Conservation (phyloP, 805 yeast genomes). For the Myxozyma melibiosi region DNA sequence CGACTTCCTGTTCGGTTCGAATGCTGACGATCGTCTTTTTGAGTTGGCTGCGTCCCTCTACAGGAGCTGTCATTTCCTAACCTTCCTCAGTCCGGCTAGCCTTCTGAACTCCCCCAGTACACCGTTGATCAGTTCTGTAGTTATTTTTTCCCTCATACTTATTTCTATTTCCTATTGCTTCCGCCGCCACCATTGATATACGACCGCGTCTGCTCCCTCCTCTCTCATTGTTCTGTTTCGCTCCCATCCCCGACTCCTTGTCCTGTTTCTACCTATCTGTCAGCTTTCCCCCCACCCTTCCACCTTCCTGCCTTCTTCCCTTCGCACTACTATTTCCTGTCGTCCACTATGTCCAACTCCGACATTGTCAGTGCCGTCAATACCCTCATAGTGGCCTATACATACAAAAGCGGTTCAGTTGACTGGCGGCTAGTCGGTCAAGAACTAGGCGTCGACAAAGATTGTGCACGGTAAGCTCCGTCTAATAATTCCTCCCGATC, state of each 20-base stretch:
- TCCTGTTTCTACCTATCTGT: no score
- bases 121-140: not conserved
- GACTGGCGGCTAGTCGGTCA: conserved; percentile 35
- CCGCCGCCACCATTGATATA: no score
- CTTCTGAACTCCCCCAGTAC: not conserved
- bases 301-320: not conserved
- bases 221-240: no score
- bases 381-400: conserved; percentile 32
- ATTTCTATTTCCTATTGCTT: no score
- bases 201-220: no score
- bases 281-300: not conserved
- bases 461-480: conserved; percentile 26
- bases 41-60: no score
- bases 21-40: not conserved
- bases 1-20: conserved; percentile 2
- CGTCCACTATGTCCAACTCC: conserved; percentile 29
- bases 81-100: not conserved
- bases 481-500: not conserved
- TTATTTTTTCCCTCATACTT: no score
- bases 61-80: no score
- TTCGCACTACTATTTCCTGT: not conserved
- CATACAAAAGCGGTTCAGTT: conserved; percentile 31
- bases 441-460: conserved; percentile 33
- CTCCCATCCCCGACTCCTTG: no score
- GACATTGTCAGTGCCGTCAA: conserved; percentile 33